Evolutionary conservation across 2,329 filamentous ascomycete genomes (phyloP).

Genomic region (Ceratocystiopsis minuta): DNA sequence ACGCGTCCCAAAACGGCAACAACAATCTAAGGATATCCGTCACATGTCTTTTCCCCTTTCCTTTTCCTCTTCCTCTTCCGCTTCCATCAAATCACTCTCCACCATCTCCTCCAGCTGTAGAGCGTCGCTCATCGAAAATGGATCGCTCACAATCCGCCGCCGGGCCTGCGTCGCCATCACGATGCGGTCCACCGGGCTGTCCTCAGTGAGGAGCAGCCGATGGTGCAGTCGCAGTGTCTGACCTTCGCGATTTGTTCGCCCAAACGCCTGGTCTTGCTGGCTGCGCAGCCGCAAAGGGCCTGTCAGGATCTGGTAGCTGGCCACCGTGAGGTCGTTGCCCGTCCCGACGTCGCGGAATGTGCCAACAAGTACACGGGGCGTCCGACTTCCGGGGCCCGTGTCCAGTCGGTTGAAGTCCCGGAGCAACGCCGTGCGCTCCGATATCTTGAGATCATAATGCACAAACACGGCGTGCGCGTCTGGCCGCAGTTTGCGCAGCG

Average conservation of each 20-base stretch:
- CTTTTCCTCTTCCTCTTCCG: neutral
- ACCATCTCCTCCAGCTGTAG: conserved; percentile 4
- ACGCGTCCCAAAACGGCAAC: too few relatives aligned
- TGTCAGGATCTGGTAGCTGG: conserved; percentile 11
- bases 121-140: conserved; percentile 7
- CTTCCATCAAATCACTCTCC: neutral
- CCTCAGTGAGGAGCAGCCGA: conserved; percentile 8
- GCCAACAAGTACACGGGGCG: conserved; percentile 7
- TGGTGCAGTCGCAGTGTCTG: conserved; percentile 10
- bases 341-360: conserved; percentile 10
- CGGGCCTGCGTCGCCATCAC: conserved; percentile 10
- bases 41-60: neutral
- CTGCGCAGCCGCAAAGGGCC: conserved; percentile 10
- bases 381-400: neutral
- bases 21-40: too few relatives aligned
- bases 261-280: conserved; percentile 11
- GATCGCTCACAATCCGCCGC: conserved; percentile 8
- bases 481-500: conserved; percentile 8
- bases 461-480: conserved; percentile 6
- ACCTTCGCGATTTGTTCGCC: conserved; percentile 11
- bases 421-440: conserved; percentile 8
- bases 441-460: conserved; percentile 8
- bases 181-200: conserved; percentile 10
- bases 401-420: conserved; percentile 7
- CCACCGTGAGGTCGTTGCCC: conserved; percentile 8